phyloP scores from a whole-genome alignment of 257 asterid species.

The Leonotis leonurus region DNA sequence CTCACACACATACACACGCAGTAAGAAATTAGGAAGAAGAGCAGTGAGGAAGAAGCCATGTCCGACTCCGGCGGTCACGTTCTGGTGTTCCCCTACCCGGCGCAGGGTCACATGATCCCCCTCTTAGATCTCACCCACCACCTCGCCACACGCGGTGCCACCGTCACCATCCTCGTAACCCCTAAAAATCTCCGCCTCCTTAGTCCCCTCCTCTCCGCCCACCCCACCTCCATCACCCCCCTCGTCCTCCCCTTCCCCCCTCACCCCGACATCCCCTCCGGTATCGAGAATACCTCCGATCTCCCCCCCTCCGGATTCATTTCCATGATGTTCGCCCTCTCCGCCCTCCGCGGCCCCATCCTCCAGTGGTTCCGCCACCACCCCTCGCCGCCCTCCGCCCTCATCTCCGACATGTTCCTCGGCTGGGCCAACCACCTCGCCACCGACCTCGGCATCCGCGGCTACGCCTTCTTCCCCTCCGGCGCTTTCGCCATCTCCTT shows the following conservation, averaged over 20 bases:
- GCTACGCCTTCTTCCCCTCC: slow-evolving; percentile 62
- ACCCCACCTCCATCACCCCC: slow-evolving; percentile 44
- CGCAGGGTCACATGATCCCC: slow-evolving; percentile 87
- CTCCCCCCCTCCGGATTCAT: slow-evolving; percentile 48
- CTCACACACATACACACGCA: background rate
- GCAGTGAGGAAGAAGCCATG: background rate
- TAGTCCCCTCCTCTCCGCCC: slow-evolving; percentile 40
- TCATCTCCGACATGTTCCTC: slow-evolving; percentile 58
- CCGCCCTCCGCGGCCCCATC: slow-evolving; percentile 35
- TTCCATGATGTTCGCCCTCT: slow-evolving; percentile 38
- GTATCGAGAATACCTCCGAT: slow-evolving; percentile 66
- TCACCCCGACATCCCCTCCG: slow-evolving; percentile 46
- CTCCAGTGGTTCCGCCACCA: slow-evolving; percentile 48
- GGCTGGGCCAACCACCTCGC: slow-evolving; percentile 66
- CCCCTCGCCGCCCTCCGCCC: slow-evolving; percentile 65
- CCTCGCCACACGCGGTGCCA: slow-evolving; percentile 42
- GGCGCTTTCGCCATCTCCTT: slow-evolving; percentile 51
- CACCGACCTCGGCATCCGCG: slow-evolving; percentile 32
- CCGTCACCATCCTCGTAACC: slow-evolving; percentile 64
- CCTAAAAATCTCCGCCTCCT: slow-evolving; percentile 56
- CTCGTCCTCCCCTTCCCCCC: slow-evolving; percentile 64
- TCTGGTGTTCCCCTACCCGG: slow-evolving; percentile 76
- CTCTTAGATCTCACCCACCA: slow-evolving; percentile 56
- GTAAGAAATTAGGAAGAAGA: background rate
- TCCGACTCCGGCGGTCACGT: slow-evolving; percentile 30